phyloP scores from a whole-genome alignment of 2,329 filamentous ascomycete genomes.

The Beauveria sp. region DNA sequence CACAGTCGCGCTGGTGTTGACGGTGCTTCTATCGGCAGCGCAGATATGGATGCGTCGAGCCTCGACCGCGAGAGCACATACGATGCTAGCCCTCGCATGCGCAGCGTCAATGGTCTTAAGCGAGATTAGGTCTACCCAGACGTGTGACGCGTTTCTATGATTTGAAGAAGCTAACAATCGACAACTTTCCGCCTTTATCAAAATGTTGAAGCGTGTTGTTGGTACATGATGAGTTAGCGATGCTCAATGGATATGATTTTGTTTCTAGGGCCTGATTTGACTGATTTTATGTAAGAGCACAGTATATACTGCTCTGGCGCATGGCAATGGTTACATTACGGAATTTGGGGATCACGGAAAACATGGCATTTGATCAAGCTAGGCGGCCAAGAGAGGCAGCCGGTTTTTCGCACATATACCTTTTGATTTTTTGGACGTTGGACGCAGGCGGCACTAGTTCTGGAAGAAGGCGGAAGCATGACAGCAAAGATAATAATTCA shows the following conservation, averaged over 20 bases:
- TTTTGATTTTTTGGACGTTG: slow-evolving; percentile 5
- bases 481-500: not conserved
- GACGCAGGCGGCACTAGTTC: not conserved
- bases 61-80: slow-evolving; percentile 6
- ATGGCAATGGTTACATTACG: not conserved
- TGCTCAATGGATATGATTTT: not conserved
- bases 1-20: slow-evolving; percentile 20
- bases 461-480: not conserved
- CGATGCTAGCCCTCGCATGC: slow-evolving; percentile 6
- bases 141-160: not conserved
- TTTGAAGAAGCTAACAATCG: not conserved
- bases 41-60: not conserved
- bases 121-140: not conserved
- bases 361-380: not conserved
- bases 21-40: not conserved
- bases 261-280: not conserved
- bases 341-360: not conserved
- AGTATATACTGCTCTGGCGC: not conserved
- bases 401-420: not conserved
- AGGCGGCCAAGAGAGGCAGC: not conserved
- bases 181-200: not conserved
- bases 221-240: too few species aligned
- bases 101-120: not conserved
- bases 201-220: not conserved
- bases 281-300: not conserved